A percentile compares a stretch with the other conserved stretches of the same genome.
phyloP scores from a whole-genome alignment of 306 rosid genomes.

The Cicer bijugum region DNA sequence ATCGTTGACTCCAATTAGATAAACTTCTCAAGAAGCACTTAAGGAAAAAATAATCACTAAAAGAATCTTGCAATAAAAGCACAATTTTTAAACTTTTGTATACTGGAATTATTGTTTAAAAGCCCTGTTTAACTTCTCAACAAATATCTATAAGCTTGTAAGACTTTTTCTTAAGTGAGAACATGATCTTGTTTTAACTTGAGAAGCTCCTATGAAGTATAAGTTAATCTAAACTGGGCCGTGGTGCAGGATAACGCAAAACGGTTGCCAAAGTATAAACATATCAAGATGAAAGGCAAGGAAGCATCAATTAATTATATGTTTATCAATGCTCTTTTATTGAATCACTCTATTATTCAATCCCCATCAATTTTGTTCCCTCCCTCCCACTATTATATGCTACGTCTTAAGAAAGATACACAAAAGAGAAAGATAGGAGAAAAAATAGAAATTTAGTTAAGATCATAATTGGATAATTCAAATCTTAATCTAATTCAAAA shows the following conservation, averaged over 20 bases:
- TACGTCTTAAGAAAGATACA: too few species aligned
- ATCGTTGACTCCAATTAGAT: neutral
- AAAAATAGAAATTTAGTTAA: too few species aligned
- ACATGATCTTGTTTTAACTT: neutral
- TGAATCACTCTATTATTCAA: too few species aligned
- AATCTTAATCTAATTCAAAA: too few species aligned
- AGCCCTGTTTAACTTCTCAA: neutral
- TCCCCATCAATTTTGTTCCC: too few species aligned
- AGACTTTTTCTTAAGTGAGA: neutral
- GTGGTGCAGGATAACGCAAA: neutral
- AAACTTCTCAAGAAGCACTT: conserved; percentile 14
- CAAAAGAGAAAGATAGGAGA: too few species aligned
- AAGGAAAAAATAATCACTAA: neutral
- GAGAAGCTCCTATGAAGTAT: neutral
- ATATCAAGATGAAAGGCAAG: neutral
- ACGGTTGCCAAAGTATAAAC: conserved; percentile 15
- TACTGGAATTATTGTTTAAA: neutral
- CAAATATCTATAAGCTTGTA: neutral
- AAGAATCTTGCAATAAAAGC: neutral
- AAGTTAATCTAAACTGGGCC: conserved; percentile 6
- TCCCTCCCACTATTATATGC: too few species aligned
- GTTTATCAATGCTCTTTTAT: too few species aligned
- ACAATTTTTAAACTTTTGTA: neutral
- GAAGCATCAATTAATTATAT: too few species aligned
- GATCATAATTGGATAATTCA: too few species aligned